A percentile compares a stretch with the other conserved stretches of the same genome.
Evolutionary conservation across 169 alveolate species (phyloP).

Genomic region (Theileria parva): DNA sequence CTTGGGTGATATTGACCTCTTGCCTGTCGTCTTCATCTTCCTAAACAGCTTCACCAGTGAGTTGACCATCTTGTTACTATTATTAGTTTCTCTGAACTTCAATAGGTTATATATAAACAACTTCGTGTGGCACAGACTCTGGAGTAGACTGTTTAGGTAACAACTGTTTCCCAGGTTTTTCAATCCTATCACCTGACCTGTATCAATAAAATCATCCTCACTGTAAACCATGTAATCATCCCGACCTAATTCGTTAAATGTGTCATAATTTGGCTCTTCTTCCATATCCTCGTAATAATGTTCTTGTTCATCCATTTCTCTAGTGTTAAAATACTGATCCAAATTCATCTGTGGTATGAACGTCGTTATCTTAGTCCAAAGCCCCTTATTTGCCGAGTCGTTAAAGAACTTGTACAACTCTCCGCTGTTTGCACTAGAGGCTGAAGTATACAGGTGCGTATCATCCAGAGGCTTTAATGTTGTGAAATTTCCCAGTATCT

Average conservation of each 20-base stretch:
- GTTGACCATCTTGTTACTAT: conserved; percentile 12
- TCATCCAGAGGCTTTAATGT: conserved; percentile 9
- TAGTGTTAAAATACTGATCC: neutral
- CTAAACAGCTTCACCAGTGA: conserved; percentile 52
- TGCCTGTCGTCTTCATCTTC: conserved; percentile 64
- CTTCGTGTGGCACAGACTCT: conserved; percentile 91
- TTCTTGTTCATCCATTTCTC: neutral
- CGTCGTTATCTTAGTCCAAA: conserved; percentile 8
- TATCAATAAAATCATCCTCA: neutral
- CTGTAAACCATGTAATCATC: conserved; percentile 2
- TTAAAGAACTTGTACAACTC: conserved; percentile 12
- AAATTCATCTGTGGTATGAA: conserved; percentile 12
- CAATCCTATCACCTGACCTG: conserved; percentile 71
- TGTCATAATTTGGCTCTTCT: neutral
- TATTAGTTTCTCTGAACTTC: conserved; percentile 13
- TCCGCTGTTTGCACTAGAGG: neutral
- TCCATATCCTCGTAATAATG: neutral
- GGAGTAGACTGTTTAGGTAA: conserved; percentile 91
- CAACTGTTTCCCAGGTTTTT: conserved; percentile 93
- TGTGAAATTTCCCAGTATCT: conserved; percentile 20
- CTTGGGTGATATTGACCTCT: conserved; percentile 56
- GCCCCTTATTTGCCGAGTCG: neutral
- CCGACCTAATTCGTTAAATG: neutral
- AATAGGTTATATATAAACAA: conserved; percentile 63
- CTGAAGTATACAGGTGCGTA: neutral